Percentiles rank a stretch among this genome's conserved stretches.
Conservation (phyloP, 345 rosid species). For the Nasturtium officinale region DNA sequence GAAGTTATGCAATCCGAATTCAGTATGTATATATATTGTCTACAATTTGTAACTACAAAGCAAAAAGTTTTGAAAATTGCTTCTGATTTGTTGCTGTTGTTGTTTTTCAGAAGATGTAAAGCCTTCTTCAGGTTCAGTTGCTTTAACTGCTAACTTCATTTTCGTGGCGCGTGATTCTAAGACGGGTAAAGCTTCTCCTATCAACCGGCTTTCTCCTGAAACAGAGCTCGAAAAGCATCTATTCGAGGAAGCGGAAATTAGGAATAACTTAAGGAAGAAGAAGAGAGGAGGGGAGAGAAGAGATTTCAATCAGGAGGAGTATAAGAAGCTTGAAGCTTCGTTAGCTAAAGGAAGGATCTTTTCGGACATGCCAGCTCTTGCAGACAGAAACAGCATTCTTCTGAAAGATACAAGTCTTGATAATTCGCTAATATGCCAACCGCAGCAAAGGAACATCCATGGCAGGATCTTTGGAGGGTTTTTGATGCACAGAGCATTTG, state of each 20-base stretch:
- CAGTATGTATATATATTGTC: conserved; percentile 14
- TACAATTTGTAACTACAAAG: not conserved
- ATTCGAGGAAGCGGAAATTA: conserved; percentile 74
- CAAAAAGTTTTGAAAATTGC: not conserved
- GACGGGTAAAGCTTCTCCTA: conserved; percentile 77
- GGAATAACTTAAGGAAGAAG: conserved; percentile 64
- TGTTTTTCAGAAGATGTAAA: conserved; percentile 51
- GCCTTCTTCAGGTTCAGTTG: conserved; percentile 53
- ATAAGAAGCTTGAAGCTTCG: conserved; percentile 52
- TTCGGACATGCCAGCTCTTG: conserved; percentile 83
- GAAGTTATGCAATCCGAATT: conserved; percentile 59
- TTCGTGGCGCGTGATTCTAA: conserved; percentile 84
- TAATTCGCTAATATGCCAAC: conserved; percentile 75
- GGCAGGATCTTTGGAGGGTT: conserved; percentile 83
- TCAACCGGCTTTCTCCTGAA: conserved; percentile 71
- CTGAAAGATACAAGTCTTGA: conserved; percentile 69
- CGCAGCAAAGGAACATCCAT: conserved; percentile 85
- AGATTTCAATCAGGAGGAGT: conserved; percentile 51
- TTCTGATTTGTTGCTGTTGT: conserved; percentile 12
- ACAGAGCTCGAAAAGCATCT: conserved; percentile 61
- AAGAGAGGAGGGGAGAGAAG: conserved; percentile 57
- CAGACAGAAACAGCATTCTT: conserved; percentile 84
- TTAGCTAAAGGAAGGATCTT: conserved; percentile 79
- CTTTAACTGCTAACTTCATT: conserved; percentile 71
- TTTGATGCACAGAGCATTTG: conserved; percentile 83